Evolutionary conservation across 257 asterid genomes (phyloP).

Genomic region (Datura wrightii): DNA sequence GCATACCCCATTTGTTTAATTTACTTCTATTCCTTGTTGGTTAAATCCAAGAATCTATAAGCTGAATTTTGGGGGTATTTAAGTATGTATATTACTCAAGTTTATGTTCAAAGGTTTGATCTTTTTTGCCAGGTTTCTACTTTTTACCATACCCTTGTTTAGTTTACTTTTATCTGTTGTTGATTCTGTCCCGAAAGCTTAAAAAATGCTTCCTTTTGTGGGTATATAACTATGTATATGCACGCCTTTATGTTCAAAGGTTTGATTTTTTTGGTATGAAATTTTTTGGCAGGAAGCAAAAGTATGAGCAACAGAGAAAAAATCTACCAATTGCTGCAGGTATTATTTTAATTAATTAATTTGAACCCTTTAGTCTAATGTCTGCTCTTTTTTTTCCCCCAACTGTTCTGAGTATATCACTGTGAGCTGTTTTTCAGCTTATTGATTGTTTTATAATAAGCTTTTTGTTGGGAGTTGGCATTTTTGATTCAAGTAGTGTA

Average conservation of each 20-base stretch:
- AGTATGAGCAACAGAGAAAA: constrained; percentile 69
- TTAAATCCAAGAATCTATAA: not conserved
- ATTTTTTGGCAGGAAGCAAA: constrained; percentile 58
- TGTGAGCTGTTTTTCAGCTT: not conserved
- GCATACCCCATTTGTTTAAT: constrained; percentile 10
- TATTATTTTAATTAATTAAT: constrained; percentile 8
- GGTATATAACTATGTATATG: not conserved
- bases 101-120: not conserved
- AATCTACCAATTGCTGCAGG: constrained; percentile 87
- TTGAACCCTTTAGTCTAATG: not conserved
- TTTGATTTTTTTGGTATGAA: not conserved
- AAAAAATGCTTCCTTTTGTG: not conserved
- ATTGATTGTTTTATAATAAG: not conserved
- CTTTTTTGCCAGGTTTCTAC: constrained; percentile 40
- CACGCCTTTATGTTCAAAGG: not conserved
- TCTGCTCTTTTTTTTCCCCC: not conserved
- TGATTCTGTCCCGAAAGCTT: not conserved
- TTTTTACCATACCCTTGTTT: not conserved
- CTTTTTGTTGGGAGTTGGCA: not conserved
- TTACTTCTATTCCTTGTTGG: not conserved
- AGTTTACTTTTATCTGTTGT: not conserved
- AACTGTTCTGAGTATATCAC: not conserved
- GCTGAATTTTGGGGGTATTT: not conserved
- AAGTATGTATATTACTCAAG: not conserved
- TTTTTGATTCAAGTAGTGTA: not conserved